Percentiles rank a stretch among this genome's conserved stretches.
Conservation (phyloP, 2,329 filamentous ascomycete genomes). For the Bipolaris oryzae region DNA sequence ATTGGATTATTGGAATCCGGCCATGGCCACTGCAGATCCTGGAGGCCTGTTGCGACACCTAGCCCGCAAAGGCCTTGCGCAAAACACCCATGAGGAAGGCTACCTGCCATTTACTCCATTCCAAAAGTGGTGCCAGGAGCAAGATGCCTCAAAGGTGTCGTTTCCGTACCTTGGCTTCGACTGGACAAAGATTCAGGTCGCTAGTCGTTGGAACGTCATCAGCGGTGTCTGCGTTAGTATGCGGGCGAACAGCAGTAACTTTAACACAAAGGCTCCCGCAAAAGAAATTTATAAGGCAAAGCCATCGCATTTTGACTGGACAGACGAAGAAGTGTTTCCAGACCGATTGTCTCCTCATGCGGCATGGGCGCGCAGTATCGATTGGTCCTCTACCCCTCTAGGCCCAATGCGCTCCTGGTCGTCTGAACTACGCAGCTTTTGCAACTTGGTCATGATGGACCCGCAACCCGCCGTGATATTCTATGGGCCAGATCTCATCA, state of each 20-base stretch:
- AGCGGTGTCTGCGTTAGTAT: constrained; percentile 11
- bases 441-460: constrained; percentile 72
- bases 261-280: background rate
- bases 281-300: constrained; percentile 10
- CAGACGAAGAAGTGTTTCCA: constrained; percentile 19
- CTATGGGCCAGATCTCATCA: constrained; percentile 50
- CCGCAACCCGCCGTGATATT: constrained; percentile 65
- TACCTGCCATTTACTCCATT: constrained; percentile 16
- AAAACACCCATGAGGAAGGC: background rate
- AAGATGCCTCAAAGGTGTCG: background rate
- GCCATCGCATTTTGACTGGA: constrained; percentile 23
- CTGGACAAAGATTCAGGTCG: constrained; percentile 25
- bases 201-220: constrained; percentile 31
- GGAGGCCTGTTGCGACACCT: constrained; percentile 18
- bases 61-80: background rate
- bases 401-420: constrained; percentile 76
- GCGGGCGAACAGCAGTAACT: background rate
- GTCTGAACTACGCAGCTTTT: constrained; percentile 72
- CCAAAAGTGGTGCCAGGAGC: constrained; percentile 22
- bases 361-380: constrained; percentile 59
- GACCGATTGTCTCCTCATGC: constrained; percentile 14
- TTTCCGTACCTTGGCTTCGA: constrained; percentile 12
- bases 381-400: constrained; percentile 74
- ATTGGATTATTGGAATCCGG: constrained; percentile 30
- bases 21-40: constrained; percentile 21